These are phyloP conservation scores for Bruguiera sexangula DNA, from an alignment of 345 rosid genomes.

Conservation along the genomic window DNA sequence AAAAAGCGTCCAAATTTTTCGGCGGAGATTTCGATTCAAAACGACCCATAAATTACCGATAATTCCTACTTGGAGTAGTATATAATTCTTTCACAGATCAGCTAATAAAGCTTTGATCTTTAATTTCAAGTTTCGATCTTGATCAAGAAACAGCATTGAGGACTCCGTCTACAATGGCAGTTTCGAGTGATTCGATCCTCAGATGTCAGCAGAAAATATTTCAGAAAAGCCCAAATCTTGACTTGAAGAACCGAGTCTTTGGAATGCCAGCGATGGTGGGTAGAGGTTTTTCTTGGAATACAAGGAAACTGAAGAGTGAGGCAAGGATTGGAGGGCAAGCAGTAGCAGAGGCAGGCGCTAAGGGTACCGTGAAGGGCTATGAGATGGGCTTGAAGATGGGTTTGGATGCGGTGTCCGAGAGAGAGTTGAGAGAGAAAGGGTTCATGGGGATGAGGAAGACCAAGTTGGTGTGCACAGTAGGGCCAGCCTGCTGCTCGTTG, in stretches of 20 bases:
- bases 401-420: conserved; percentile 46
- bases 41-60: conserved; percentile 5
- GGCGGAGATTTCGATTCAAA: conserved; percentile 11
- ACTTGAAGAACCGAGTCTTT: conserved; percentile 22
- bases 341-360: conserved; percentile 21
- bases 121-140: neutral
- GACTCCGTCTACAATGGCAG: conserved; percentile 34
- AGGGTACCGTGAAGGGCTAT: conserved; percentile 16
- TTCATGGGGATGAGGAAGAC: conserved; percentile 71
- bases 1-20: neutral
- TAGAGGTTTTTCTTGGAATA: conserved; percentile 19
- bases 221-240: conserved; percentile 14
- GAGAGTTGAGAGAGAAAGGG: conserved; percentile 59
- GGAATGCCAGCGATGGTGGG: conserved; percentile 10
- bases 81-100: too few relatives aligned
- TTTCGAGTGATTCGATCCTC: conserved; percentile 27
- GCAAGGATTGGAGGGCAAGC: conserved; percentile 29
- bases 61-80: neutral
- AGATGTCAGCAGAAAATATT: conserved; percentile 9
- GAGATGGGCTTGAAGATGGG: conserved; percentile 27
- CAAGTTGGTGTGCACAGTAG: conserved; percentile 68
- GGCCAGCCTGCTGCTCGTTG: conserved; percentile 57
- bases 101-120: neutral
- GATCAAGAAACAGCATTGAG: neutral
- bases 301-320: conserved; percentile 18